phyloP scores from a whole-genome alignment of 495 filamentous ascomycete species.

The Penicillium arizonense region DNA sequence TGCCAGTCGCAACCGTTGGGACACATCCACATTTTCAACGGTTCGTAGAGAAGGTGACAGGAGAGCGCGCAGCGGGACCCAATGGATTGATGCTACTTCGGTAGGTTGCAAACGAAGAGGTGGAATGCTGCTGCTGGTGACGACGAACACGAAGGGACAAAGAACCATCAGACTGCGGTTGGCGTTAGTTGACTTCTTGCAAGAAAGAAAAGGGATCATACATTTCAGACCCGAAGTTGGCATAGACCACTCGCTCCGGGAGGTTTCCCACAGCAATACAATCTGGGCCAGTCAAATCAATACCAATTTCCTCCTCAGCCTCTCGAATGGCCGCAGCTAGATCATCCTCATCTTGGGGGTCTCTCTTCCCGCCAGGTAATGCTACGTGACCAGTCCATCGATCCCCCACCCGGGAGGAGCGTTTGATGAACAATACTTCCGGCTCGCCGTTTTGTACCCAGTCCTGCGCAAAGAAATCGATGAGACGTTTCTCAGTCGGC shows the following conservation, averaged over 20 bases:
- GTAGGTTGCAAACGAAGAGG: constrained; percentile 64
- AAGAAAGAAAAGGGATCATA: constrained; percentile 24
- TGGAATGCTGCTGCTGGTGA: constrained; percentile 56
- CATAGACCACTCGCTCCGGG: constrained; percentile 70
- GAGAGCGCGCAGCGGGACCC: constrained; percentile 69
- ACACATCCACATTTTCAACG: constrained; percentile 63
- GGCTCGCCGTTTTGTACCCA: constrained; percentile 77
- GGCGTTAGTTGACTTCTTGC: constrained; percentile 1
- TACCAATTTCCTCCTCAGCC: constrained; percentile 68
- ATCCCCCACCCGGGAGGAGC: constrained; percentile 67
- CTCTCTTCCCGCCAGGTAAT: constrained; percentile 70
- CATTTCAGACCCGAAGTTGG: constrained; percentile 68
- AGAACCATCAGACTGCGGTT: constrained; percentile 67
- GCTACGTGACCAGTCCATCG: constrained; percentile 77
- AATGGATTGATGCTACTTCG: constrained; percentile 74
- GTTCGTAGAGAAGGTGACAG: constrained; percentile 62
- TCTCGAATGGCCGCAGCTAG: constrained; percentile 65
- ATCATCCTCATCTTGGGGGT: constrained; percentile 67
- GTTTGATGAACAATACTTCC: constrained; percentile 76
- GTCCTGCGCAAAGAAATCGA: constrained; percentile 62
- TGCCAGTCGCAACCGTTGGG: constrained; percentile 62
- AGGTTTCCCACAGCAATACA: constrained; percentile 64
- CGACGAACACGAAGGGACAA: constrained; percentile 71
- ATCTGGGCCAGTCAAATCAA: constrained; percentile 57
- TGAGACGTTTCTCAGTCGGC: constrained; percentile 42